Base-by-base conservation (phyloP, 495 filamentous ascomycete genomes). In the Lindgomyces ingoldianus region DNA sequence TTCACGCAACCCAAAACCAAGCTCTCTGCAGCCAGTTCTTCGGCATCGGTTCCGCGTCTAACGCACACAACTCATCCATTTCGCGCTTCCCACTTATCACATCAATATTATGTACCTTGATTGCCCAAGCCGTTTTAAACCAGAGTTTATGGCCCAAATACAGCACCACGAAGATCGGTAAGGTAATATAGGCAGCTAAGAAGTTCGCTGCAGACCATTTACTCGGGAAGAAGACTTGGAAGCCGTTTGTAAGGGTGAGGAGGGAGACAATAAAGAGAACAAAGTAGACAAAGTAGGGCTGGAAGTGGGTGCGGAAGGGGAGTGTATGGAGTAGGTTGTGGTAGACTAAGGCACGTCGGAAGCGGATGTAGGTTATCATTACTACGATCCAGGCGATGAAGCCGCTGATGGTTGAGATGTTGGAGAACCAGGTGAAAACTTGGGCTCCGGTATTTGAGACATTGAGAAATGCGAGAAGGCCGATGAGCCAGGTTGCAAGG, bases 261-360 rank as follows among this genome's bases (percentile, higher is more conserved):
- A 68, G 3, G 21, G 18, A 52, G 25, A 68, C 53, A 21, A 68
- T 27, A 4, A 24, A 19, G 14, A 68, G 33, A 19, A 49, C 49
- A 53, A 63, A 52, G 18, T 55, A 63, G 39, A 57, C 51, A 19
- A 68, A 59, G 53, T 68, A 68, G 3, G 65, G 65, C 44, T 68
- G 65, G 39, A 75, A 29, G 11, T 57, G 66, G 8, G 77, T 71
- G 0, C 21, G 22, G 47, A 58, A 63, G 9, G 65, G 65, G 0
- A 68, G 59, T 2, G 58, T 62, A 39, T 68, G 45, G 1, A 68
- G 59, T 12, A 83, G 60, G 29, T 69, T 70, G 39, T 82, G 73
- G 67, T 71, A 73, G 4, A 59, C 26, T n/a, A 80, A 70, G 26
- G 79, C 79, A 57, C 77, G 76, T 52, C 78, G 78, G 67, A 81